phyloP scores from a whole-genome alignment of 495 filamentous ascomycete species.

The Letharia columbiana region DNA sequence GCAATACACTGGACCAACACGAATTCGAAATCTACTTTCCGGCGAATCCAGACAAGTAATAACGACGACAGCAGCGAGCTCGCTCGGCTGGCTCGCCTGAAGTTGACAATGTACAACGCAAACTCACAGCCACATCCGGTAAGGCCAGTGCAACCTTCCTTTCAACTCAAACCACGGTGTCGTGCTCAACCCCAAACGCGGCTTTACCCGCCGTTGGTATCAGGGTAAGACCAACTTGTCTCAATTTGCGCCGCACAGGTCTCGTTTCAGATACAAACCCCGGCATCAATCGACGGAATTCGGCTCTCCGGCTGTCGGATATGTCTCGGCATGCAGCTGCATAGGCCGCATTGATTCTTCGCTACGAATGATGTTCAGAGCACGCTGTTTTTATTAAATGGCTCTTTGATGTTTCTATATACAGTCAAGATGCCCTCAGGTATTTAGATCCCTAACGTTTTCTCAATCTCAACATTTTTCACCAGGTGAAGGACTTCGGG shows the following conservation, averaged over 20 bases:
- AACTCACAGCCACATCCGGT: neutral
- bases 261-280: constrained; percentile 13
- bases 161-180: neutral
- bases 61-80: neutral
- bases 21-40: neutral
- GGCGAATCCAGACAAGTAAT: neutral
- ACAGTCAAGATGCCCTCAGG: neutral
- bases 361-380: neutral
- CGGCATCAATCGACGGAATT: neutral
- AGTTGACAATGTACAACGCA: neutral
- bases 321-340: neutral
- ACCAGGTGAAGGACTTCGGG: neutral
- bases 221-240: neutral
- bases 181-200: constrained; percentile 5
- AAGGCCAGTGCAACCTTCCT: neutral
- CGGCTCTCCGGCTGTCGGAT: constrained; percentile 2
- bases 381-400: neutral
- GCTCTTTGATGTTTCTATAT: neutral
- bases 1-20: neutral
- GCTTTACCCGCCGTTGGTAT: constrained; percentile 3
- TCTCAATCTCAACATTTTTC: neutral
- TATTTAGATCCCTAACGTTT: neutral
- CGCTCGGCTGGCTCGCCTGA: neutral
- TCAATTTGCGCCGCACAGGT: neutral
- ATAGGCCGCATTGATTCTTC: neutral